Evolutionary conservation across 208 protist genomes (phyloP).

Genomic region (Leishmania tropica): DNA sequence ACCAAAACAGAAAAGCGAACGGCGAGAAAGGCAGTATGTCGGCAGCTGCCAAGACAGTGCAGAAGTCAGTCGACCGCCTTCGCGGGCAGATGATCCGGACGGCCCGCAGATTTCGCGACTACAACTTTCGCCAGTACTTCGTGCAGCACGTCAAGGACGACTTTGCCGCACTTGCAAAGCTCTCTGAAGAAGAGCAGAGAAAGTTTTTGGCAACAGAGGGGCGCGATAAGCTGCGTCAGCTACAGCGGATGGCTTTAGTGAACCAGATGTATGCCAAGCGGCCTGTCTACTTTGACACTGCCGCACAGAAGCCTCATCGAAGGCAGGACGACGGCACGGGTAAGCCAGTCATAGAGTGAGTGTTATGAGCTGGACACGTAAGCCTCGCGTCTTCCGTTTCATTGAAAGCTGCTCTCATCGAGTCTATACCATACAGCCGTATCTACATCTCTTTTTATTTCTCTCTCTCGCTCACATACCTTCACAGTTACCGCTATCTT

Average conservation of each 20-base stretch:
- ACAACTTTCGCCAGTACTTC: conserved; percentile 92
- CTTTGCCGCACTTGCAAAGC: conserved; percentile 51
- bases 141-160: conserved; percentile 80
- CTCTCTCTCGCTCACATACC: not conserved
- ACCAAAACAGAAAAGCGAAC: not conserved
- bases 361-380: not conserved
- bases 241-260: conserved; percentile 87
- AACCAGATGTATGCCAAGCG: conserved; percentile 79
- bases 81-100: conserved; percentile 57
- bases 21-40: not conserved
- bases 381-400: not conserved
- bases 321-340: not conserved
- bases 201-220: conserved; percentile 60
- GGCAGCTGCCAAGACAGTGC: not conserved
- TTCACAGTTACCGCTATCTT: not conserved
- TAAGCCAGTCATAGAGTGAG: conserved; percentile 16
- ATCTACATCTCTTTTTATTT: not conserved
- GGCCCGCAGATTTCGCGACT: conserved; percentile 77
- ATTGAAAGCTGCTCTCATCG: not conserved
- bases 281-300: conserved; percentile 70
- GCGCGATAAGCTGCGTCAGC: conserved; percentile 61
- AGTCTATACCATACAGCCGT: not conserved
- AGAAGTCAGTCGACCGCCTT: conserved; percentile 46
- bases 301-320: conserved; percentile 10
- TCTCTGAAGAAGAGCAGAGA: conserved; percentile 56